These are phyloP conservation scores for Umbelopsis vinacea DNA, from an alignment of 192 early-diverging fungal genomes.

Conservation along the genomic window DNA sequence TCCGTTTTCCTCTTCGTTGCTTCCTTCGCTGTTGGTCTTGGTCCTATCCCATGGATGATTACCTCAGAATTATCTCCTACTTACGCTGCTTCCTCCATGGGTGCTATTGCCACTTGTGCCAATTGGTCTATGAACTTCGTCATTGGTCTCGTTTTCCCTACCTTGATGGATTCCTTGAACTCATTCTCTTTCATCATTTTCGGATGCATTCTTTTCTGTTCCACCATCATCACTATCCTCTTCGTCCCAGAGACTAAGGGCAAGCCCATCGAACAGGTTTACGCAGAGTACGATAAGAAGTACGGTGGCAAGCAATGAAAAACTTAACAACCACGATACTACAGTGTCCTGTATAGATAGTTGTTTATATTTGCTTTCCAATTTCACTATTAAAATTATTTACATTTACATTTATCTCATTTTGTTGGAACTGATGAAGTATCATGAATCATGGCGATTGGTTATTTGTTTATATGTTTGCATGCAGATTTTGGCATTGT, in stretches of 20 bases:
- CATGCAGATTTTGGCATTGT: too few species aligned
- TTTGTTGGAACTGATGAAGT: too few species aligned
- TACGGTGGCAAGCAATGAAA: neutral
- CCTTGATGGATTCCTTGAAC: slow-evolving; percentile 31
- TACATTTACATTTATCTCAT: too few species aligned
- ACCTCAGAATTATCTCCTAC: slow-evolving; percentile 78
- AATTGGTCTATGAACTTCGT: slow-evolving; percentile 71
- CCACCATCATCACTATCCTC: slow-evolving; percentile 60
- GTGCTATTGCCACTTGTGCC: slow-evolving; percentile 69
- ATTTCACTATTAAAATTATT: too few species aligned
- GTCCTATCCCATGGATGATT: slow-evolving; percentile 83
- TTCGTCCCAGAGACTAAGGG: slow-evolving; percentile 83
- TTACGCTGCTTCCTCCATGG: slow-evolving; percentile 73
- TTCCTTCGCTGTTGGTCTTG: slow-evolving; percentile 79
- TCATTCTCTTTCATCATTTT: slow-evolving; percentile 64
- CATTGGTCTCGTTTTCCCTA: slow-evolving; percentile 48
- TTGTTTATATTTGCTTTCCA: too few species aligned
- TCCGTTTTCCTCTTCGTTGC: slow-evolving; percentile 78
- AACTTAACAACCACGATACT: neutral
- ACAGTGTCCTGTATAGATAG: too few species aligned
- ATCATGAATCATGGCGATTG: too few species aligned
- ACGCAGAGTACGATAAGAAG: slow-evolving; percentile 30
- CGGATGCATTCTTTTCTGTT: slow-evolving; percentile 58
- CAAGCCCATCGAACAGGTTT: slow-evolving; percentile 67
- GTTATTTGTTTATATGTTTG: too few species aligned